Base-by-base conservation (phyloP, 306 rosid genomes). In the Quillaja saponaria region DNA sequence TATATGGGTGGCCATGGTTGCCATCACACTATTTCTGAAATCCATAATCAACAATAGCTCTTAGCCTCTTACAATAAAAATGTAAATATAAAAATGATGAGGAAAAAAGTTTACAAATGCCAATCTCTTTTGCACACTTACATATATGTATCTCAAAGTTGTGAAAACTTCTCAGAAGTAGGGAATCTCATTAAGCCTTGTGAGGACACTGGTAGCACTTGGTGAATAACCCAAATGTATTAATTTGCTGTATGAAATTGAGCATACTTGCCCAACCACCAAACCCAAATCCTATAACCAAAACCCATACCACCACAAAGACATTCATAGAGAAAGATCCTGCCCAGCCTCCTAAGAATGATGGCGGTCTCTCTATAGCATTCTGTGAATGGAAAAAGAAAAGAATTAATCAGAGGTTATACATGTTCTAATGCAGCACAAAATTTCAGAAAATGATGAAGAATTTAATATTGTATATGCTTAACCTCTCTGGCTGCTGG, bases 261-360 rank as follows among this genome's bases (percentile, higher is more conserved):
- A 91, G 75, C 84, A 84, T 84, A 75, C 97, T 91, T 66, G 97
- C 96, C 95, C 96, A 91, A 50, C 97, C 97, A 76, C 97, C 97
- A 61, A 91, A 88, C 18, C 96, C 97, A 80, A 91, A 91, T 69
- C 97, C 97, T 67, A 88, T 87, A 50, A 91, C 83, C 67, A 81
- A 79, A 16, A 91, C 97, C 97, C 97, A 91, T 0, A 67, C 92
- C 61, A 87, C 97, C 63, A 91, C 97, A 64, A 91, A 91, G 25
- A 64, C 77, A 64, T 91, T 91, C 73, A 88, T 42, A 6, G 81
- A 74, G 82, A 82, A 91, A 13, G 62, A 55, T 57, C 97, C 97
- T 55, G 79, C 81, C 96, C 97, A 91, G 0, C 97, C 95, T 78
- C 97, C 97, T 46, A 91, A 14, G 18, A 68, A 20, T 54, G 90